phyloP scores from a whole-genome alignment of 805 yeast genomes.

The Priceomyces carsonii region DNA sequence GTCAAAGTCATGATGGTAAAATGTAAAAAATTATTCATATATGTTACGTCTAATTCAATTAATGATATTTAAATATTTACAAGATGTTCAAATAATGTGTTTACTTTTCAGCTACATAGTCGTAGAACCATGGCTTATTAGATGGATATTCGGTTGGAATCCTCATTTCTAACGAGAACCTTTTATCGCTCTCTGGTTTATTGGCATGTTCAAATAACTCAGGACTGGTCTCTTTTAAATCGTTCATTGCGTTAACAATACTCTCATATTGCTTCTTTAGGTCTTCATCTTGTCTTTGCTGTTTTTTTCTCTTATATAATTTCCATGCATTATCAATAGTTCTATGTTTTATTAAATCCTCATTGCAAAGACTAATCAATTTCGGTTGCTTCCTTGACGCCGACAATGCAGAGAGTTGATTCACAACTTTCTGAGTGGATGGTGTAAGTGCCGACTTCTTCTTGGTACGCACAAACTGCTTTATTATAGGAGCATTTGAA shows the following conservation, averaged over 20 bases:
- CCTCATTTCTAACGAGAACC: conserved; percentile 78
- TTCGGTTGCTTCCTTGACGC: conserved; percentile 90
- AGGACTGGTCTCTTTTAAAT: conserved; percentile 53
- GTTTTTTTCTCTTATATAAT: conserved; percentile 53
- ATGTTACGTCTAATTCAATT: conserved; percentile 3
- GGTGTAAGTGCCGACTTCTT: conserved; percentile 30
- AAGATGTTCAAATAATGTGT: conserved; percentile 2
- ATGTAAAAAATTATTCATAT: neutral
- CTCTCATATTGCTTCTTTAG: conserved; percentile 62
- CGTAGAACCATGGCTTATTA: conserved; percentile 72
- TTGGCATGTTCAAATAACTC: conserved; percentile 65
- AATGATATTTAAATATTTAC: conserved; percentile 5
- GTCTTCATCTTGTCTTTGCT: conserved; percentile 38
- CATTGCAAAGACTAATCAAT: conserved; percentile 68
- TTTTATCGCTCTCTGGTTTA: conserved; percentile 42
- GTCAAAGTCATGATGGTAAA: conserved; percentile 1
- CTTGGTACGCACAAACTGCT: conserved; percentile 31
- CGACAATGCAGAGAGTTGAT: conserved; percentile 76
- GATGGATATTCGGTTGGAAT: conserved; percentile 92
- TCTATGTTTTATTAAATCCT: conserved; percentile 83
- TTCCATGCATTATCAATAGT: conserved; percentile 85
- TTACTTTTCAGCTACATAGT: conserved; percentile 23
- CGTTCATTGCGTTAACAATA: conserved; percentile 72
- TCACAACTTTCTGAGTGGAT: conserved; percentile 44
- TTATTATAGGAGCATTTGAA: conserved; percentile 4